phyloP scores from a whole-genome alignment of 257 asterid genomes.

The Scutellaria baicalensis region DNA sequence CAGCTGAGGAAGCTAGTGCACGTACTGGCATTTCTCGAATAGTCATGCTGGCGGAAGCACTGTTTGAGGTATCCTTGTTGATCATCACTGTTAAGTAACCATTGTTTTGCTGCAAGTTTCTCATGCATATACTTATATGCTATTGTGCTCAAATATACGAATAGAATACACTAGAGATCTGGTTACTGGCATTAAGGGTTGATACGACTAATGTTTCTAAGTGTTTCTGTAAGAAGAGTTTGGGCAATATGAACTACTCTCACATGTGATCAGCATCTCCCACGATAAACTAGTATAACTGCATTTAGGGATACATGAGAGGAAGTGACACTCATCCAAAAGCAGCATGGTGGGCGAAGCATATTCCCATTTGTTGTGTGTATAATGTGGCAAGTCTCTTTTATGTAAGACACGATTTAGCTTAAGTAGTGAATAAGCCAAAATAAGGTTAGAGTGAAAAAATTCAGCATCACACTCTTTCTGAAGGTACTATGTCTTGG shows the following conservation, averaged over 20 bases:
- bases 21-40: conserved; percentile 84
- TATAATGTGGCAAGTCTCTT: not conserved
- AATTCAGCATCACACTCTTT: no score
- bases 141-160: not conserved
- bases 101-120: conserved; percentile 11
- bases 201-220: not conserved
- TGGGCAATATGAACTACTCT: not conserved
- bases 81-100: not conserved
- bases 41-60: conserved; percentile 92
- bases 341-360: not conserved
- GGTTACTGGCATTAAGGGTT: not conserved
- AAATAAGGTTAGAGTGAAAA: no score
- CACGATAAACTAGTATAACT: not conserved
- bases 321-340: not conserved
- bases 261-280: not conserved
- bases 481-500: no score
- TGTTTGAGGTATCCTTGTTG: conserved; percentile 68
- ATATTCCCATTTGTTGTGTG: not conserved
- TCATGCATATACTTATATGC: not conserved
- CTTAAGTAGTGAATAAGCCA: no score
- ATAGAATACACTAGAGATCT: not conserved
- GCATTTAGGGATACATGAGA: not conserved
- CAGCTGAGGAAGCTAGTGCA: conserved; percentile 49
- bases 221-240: conserved; percentile 1
- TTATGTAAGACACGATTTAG: no score